Conservation (phyloP, 345 rosid genomes). For the Citrus sinensis region DVS_A1.0 CM039166.1:8158501-8159000, state of each 20-base stretch:
- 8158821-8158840: not conserved
- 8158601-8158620: not conserved
- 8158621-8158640: not conserved
- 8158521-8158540: conserved; percentile 20
- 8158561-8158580: conserved; percentile 19
- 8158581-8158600: not conserved
- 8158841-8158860: not conserved
- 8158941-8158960: not conserved
- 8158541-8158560: conserved; percentile 19
- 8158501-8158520: conserved; percentile 17
- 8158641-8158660: not conserved
- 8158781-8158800: too few species aligned
- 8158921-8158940: not conserved
- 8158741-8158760: not conserved
- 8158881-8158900: not conserved
- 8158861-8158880: not conserved
- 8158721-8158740: not conserved
- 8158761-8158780: not conserved
- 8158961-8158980: not conserved
- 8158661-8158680: not conserved
- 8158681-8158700: too few species aligned
- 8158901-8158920: not conserved
- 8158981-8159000: not conserved
- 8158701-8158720: not conserved
- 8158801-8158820: not conserved